Evolutionary conservation across 371 early-diverging fungal species (phyloP).

Genomic region (Mucor plumbeus): DNA sequence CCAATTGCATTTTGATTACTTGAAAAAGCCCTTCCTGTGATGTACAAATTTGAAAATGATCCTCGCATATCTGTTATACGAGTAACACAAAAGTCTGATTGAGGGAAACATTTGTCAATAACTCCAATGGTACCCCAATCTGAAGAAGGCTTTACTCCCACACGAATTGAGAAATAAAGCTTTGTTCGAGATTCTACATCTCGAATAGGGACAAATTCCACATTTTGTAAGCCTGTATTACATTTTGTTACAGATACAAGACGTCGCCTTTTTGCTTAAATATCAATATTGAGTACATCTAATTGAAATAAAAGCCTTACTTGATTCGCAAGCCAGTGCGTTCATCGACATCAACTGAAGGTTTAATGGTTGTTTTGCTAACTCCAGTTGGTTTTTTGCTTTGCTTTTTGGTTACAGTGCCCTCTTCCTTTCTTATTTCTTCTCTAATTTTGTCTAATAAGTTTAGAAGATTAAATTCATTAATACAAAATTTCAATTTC

Average conservation of each 20-base stretch:
- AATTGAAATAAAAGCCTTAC: not conserved
- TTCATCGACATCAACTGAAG: slow-evolving; percentile 16
- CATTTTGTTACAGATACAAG: slow-evolving; percentile 17
- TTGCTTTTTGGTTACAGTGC: not conserved
- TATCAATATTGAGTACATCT: no score
- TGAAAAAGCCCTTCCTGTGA: slow-evolving; percentile 36
- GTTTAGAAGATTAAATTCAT: not conserved
- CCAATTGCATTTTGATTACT: slow-evolving; percentile 24
- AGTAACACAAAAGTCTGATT: slow-evolving; percentile 29
- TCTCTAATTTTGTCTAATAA: not conserved
- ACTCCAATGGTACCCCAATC: slow-evolving; percentile 48
- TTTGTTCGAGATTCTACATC: slow-evolving; percentile 17
- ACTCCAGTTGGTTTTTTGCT: not conserved
- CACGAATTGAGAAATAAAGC: slow-evolving; percentile 28
- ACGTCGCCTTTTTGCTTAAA: slow-evolving; percentile 6
- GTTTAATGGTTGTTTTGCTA: not conserved
- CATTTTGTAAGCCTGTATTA: slow-evolving; percentile 19
- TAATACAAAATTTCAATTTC: not conserved
- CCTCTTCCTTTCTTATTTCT: slow-evolving; percentile 8
- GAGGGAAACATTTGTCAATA: slow-evolving; percentile 30
- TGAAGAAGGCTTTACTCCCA: slow-evolving; percentile 36
- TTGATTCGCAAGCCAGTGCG: slow-evolving; percentile 24
- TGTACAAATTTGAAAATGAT: slow-evolving; percentile 28
- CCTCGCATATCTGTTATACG: slow-evolving; percentile 44
- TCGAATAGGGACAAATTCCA: slow-evolving; percentile 20